phyloP scores from a whole-genome alignment of 2,329 filamentous ascomycete species.

The Fusarium poae region DNA sequence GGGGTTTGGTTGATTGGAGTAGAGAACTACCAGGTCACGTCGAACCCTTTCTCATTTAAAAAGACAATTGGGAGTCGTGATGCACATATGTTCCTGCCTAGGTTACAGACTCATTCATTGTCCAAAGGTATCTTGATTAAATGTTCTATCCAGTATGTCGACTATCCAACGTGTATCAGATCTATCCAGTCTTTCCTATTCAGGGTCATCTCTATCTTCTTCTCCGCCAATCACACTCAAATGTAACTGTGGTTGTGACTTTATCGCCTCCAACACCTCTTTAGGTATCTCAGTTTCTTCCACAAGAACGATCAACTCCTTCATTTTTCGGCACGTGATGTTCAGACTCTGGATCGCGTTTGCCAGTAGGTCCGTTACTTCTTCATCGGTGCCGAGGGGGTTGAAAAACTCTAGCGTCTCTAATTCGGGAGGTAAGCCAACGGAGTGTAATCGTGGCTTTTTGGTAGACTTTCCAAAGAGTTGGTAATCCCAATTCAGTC shows the following conservation, averaged over 20 bases:
- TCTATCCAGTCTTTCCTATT: conserved; percentile 2
- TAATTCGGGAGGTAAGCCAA: conserved; percentile 61
- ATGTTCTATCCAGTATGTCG: neutral
- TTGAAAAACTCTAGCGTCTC: conserved; percentile 62
- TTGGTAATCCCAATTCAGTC: conserved; percentile 63
- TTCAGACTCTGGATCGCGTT: conserved; percentile 57
- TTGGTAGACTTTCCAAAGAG: conserved; percentile 61
- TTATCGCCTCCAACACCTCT: conserved; percentile 54
- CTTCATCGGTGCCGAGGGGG: conserved; percentile 60
- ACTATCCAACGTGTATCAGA: neutral
- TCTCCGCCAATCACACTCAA: conserved; percentile 52
- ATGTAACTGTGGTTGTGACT: conserved; percentile 49
- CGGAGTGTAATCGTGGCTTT: conserved; percentile 60
- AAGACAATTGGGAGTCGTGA: accelerated
- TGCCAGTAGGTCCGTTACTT: conserved; percentile 61
- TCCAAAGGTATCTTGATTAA: conserved; percentile 7
- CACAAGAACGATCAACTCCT: conserved; percentile 55
- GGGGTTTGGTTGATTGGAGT: neutral
- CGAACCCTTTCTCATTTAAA: neutral
- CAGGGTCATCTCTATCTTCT: conserved; percentile 12
- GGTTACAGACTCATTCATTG: neutral
- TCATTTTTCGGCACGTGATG: conserved; percentile 55
- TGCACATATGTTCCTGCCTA: neutral
- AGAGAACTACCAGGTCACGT: accelerated
- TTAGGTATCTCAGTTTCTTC: conserved; percentile 53